Evolutionary conservation across 2,329 filamentous ascomycete genomes (phyloP), one percentile per base, ranked within the genome.

Genomic region (Aspergillus fumigatiaffinis): DNA sequence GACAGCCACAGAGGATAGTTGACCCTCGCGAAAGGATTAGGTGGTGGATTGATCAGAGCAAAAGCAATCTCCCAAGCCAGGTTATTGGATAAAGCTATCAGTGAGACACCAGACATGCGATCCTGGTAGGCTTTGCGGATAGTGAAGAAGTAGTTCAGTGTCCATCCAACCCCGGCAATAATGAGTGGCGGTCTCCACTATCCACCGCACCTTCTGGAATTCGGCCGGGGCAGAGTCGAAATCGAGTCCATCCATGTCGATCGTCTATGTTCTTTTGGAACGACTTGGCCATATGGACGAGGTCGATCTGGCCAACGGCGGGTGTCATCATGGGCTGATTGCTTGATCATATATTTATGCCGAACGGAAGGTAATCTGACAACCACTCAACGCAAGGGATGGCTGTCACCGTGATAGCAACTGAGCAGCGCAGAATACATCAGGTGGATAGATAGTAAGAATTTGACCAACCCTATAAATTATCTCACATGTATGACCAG

Each of bases 41-140:
- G 54, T 32, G 54, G 54, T 4, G 14, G 44, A 32, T 50, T 42
- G 20, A 56, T 9, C 10, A 52, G 21, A 4, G 44, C 50, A 12
- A 52, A 56, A 5, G 49, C 42, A 6, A 49, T 12, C n/a, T 56
- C 54, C 54, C 54, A 56, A 21, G 54, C 44, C 12, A 56, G 44
- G 17, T 56, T 56, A 32, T 53, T 52, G 23, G 26, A 28, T 4
- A 56, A 46, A 14, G 54, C n/a, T 10, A 53, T 41, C 17, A 56
- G 28, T 9, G 54, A 53, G 9, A 56, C 50, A 14, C 54, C 54
- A 3, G 54, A 20, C 3, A 51, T 49, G 23, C 44, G 50, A 5
- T 49, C 42, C 9, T 46, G 54, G 21, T 50, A 53, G 0, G 54
- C 32, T 4, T 50, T 49, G 14, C 50, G 50, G 29, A 56, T 56